Percentiles rank a stretch among this genome's conserved stretches.
These are phyloP conservation scores for Tolypocladium inflatum DNA, from an alignment of 2,329 filamentous ascomycete genomes.

Conservation along the genomic window DNA sequence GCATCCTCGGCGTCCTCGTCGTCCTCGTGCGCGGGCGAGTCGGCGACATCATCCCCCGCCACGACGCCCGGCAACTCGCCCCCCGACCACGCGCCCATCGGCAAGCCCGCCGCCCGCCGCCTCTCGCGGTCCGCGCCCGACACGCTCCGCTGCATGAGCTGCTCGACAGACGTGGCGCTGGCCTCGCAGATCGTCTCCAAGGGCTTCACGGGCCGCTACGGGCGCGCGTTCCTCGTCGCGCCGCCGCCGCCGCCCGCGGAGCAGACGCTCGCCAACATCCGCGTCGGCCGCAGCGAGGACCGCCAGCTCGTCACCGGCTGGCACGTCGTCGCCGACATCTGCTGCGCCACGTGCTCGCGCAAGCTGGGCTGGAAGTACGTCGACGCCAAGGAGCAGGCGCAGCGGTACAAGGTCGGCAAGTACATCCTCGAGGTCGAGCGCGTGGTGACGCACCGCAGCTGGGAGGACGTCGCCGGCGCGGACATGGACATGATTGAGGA, in stretches of 20 bases:
- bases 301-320: conserved; percentile 52
- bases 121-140: conserved; percentile 38
- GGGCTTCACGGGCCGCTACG: conserved; percentile 57
- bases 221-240: conserved; percentile 52
- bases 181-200: conserved; percentile 53
- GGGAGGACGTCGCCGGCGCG: conserved; percentile 29
- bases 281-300: conserved; percentile 42
- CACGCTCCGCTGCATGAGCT: conserved; percentile 49
- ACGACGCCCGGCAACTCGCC: conserved; percentile 18
- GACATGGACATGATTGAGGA: conserved; percentile 4
- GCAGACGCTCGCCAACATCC: conserved; percentile 40
- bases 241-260: conserved; percentile 18
- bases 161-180: conserved; percentile 52
- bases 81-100: conserved; percentile 9
- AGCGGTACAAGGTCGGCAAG: conserved; percentile 61
- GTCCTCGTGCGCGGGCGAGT: conserved; percentile 12
- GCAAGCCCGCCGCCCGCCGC: conserved; percentile 8
- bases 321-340: conserved; percentile 56
- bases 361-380: conserved; percentile 62
- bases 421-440: conserved; percentile 56
- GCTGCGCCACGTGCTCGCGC: conserved; percentile 43
- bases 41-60: conserved; percentile 15
- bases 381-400: conserved; percentile 47
- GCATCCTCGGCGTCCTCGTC: conserved; percentile 23
- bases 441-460: conserved; percentile 40